These are phyloP conservation scores for Venturia effusa DNA, from an alignment of 2,329 filamentous ascomycete species.

Conservation along the genomic window DNA sequence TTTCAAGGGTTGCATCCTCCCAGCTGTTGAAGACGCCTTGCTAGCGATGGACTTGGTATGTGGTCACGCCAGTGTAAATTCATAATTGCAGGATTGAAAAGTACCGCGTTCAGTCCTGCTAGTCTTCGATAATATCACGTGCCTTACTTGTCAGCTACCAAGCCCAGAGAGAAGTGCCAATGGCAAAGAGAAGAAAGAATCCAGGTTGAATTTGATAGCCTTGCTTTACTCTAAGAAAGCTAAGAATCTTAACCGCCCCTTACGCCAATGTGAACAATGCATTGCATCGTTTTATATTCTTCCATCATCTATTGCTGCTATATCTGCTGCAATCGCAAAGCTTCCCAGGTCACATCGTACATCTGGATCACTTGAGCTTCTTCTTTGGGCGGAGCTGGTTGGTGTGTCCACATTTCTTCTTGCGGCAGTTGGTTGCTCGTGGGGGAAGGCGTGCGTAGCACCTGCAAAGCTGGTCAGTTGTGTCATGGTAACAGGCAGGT, in stretches of 20 bases:
- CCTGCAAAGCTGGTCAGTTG: neutral
- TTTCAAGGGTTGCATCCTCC: no score
- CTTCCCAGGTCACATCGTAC: neutral
- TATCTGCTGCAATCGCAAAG: neutral
- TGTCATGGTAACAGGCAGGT: neutral
- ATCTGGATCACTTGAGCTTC: slow-evolving; percentile 75
- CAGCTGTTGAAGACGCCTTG: no score
- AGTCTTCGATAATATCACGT: neutral
- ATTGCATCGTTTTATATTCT: neutral
- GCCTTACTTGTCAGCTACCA: neutral
- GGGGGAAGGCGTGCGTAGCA: slow-evolving; percentile 71
- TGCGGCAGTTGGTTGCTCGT: slow-evolving; percentile 99
- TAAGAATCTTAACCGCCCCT: neutral
- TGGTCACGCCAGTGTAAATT: neutral
- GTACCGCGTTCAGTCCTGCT: neutral
- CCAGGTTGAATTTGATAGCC: neutral
- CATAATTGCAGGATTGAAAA: neutral
- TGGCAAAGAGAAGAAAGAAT: neutral
- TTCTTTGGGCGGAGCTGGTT: slow-evolving; percentile 99
- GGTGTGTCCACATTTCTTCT: slow-evolving; percentile 99
- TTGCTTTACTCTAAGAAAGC: neutral
- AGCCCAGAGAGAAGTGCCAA: neutral
- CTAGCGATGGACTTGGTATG: neutral
- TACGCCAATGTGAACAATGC: neutral
- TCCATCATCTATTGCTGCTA: neutral